phyloP scores from a whole-genome alignment of 2,329 filamentous ascomycete genomes.

The Gnomoniopsis sp. region DNA sequence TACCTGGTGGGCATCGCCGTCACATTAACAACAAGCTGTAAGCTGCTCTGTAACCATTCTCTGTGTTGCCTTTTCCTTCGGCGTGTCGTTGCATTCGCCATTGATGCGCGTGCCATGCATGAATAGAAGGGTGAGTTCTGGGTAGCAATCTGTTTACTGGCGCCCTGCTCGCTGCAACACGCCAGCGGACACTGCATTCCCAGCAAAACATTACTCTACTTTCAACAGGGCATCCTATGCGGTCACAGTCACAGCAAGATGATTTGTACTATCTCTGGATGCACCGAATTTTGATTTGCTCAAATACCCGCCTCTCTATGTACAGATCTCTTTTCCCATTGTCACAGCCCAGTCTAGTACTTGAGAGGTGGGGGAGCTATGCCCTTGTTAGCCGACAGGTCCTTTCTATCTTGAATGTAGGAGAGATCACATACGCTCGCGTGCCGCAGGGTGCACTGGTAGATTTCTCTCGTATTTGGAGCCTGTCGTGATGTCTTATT shows the following conservation, averaged over 20 bases:
- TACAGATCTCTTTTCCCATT: constrained; percentile 28
- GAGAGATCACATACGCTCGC: constrained; percentile 66
- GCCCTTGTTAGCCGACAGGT: constrained; percentile 21
- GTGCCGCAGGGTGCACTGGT: constrained; percentile 71
- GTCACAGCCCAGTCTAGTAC: constrained; percentile 30
- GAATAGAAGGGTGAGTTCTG: no score
- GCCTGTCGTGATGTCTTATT: constrained; percentile 45
- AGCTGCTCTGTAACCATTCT: no score
- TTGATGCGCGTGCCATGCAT: no score
- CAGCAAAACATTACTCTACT: no score
- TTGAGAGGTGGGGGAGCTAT: constrained; percentile 50
- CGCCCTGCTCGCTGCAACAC: no score
- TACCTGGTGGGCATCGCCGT: no score
- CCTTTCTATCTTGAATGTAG: neutral
- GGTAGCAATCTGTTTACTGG: no score
- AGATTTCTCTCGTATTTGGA: constrained; percentile 97
- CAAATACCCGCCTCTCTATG: constrained; percentile 22
- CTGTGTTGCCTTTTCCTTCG: no score
- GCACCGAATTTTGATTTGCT: neutral
- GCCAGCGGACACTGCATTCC: no score
- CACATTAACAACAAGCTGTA: no score
- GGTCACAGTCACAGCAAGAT: neutral
- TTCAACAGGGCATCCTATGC: neutral
- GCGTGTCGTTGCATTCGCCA: no score
- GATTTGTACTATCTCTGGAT: neutral